Conservation (phyloP, 2,329 filamentous ascomycete species). For the Helicocarpus griseus region DNA sequence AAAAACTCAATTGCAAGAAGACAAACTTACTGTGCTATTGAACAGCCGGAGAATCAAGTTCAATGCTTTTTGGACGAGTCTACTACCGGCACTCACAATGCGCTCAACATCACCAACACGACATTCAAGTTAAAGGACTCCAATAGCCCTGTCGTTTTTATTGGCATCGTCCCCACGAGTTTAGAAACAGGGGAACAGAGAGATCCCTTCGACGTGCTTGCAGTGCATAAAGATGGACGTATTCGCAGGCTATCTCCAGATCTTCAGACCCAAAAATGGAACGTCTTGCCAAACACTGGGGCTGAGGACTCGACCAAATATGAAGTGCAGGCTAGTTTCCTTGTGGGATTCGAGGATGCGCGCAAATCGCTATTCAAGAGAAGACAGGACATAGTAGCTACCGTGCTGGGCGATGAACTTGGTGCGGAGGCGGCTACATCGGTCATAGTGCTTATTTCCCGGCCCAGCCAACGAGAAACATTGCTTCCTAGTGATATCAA, state of each 20-base stretch:
- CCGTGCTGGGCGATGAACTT: conserved; percentile 25
- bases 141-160: conserved; percentile 27
- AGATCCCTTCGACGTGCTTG: conserved; percentile 30
- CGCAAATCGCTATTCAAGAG: conserved; percentile 31
- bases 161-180: conserved; percentile 28
- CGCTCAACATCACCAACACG: conserved; percentile 29
- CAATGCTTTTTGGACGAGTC: conserved; percentile 46
- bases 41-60: conserved; percentile 41
- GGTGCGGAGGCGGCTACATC: conserved; percentile 22
- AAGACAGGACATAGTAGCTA: conserved; percentile 30
- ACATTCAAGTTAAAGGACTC: conserved; percentile 30
- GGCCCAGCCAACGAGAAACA: conserved; percentile 21
- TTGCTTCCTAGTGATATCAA: conserved; percentile 27
- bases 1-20: conserved; percentile 35
- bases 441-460: conserved; percentile 31
- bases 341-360: conserved; percentile 33
- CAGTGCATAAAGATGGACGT: conserved; percentile 35
- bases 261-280: conserved; percentile 32
- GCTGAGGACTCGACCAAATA: conserved; percentile 19
- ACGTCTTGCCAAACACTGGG: conserved; percentile 25
- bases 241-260: conserved; percentile 32
- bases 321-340: conserved; percentile 26
- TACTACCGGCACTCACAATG: conserved; percentile 21
- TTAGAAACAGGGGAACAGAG: conserved; percentile 17
- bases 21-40: conserved; percentile 47